Evolutionary conservation across 169 alveolate genomes (phyloP), one percentile per base, ranked within the genome.

Genomic region (Fabrea salina): DNA sequence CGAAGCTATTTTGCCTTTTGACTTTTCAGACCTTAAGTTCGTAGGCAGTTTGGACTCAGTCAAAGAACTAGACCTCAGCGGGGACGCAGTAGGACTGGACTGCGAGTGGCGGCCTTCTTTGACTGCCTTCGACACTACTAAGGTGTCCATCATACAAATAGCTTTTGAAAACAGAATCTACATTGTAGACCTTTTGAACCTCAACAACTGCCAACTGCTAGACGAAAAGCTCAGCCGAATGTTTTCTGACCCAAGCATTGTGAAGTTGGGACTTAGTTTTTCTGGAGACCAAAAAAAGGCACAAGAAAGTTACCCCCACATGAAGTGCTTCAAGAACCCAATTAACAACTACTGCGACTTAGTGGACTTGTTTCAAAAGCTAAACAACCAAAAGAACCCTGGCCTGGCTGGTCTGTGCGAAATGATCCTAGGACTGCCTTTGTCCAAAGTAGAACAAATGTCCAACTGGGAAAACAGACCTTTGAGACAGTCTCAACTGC

Each of bases 381-480:
- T 85, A 8, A 49, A 25, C 49, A 50, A 64, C 33, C 37, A 64
- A 32, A 19, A 51, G 57, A 50, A 70, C 27, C 59, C 82, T 74
- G 87, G 89, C 53, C 83, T 92, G 25, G 85, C 86, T 35, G 91
- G 90, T 32, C 79, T 93, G 54, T 83, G 95, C 53, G 71, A 83
- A 32, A 56, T 79, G 51, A 27, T 92, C n/a, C 75, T 93, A 37
- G 86, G 87, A 16, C 84, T 75, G 50, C 74, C 83, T 37, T 79
- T 95, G 50, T 85, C 95, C 61, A 95, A 95, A 87, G 41, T 66
- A 56, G 93, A 89, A 74, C 95, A 93, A 80, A 85, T 87, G 76
- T 88, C 96, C 19, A 93, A 93, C 77, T 95, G 98, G 97, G 94
- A 92, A 57, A 80, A 80, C 72, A 88, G 97, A 56, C 98, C 98